Evolutionary conservation across 2,329 filamentous ascomycete genomes (phyloP), one percentile per base, ranked within the genome.

Genomic region (Zalaria obscura): DNA sequence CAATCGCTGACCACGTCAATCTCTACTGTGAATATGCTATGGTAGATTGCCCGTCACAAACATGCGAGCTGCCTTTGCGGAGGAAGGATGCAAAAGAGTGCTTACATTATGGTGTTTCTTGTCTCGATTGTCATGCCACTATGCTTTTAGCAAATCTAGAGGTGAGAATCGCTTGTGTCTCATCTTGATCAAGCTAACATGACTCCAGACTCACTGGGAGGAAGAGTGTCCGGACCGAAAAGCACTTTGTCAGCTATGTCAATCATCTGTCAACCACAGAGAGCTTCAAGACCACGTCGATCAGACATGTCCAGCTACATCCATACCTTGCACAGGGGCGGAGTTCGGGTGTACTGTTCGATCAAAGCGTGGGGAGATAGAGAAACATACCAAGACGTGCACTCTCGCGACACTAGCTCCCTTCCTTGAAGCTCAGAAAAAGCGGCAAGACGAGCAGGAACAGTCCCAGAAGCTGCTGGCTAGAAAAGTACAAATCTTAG

Each of bases 1-100:
- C 75, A 50, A 63, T 77, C 38, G 66, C 73, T 54, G 66, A 72
- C 44, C 76, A 80, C 52, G 67, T 77, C 39, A 67, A 73, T 52
- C 70, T 72, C 47, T 76, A 79, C 51, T 80, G 76, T 52, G 67
- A 66, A 7, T 72, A 72, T 50, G 65, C 67, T 39, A 56, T 66
- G 32, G 59, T 79, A 25, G 63, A 68, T 44, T 80, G 76, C 45
- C 63, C 69, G 1, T 61, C 61, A 18, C 49, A 58, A 28, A 57
- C 60, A 8, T 80, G 76, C 53, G 61, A 64, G 18, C 60, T 70
- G 46, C 62, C 64, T 38, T 67, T 72, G n/a, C 65, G 64, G 35
- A 67, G 72, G 50, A 78, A 72, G 54, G 68, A 78, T 52, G 56
- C 67, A 34, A 61, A 65, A 36, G 60, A 67, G 34, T 78, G 75